Evolutionary conservation across 225 moss, liverwort and hornwort species (phyloP).

Genomic region (Lunularia cruciata): DNA sequence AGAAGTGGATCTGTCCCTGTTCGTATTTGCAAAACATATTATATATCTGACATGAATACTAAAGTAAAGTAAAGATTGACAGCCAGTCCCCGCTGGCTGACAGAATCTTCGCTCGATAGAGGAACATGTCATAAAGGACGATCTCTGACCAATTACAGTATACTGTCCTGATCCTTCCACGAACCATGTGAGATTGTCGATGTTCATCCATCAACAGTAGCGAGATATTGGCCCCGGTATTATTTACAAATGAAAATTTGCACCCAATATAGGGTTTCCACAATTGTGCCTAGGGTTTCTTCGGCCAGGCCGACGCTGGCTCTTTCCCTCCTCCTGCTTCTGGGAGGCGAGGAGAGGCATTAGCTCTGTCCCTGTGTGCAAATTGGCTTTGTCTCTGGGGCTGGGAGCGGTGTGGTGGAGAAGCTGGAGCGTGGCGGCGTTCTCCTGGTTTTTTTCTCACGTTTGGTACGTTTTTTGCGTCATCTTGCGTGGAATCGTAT

Average conservation of each 20-base stretch:
- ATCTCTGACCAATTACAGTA: too few relatives aligned
- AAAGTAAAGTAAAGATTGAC: too few relatives aligned
- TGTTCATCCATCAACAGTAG: too few relatives aligned
- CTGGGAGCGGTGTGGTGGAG: background rate
- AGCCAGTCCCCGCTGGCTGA: too few relatives aligned
- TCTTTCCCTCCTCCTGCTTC: slow-evolving; percentile 6
- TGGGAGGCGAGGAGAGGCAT: background rate
- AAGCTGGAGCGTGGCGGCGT: background rate
- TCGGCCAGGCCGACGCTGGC: slow-evolving; percentile 1
- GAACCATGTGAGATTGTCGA: too few relatives aligned
- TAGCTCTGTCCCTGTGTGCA: background rate
- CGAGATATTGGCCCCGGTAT: too few relatives aligned
- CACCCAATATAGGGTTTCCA: slow-evolving; percentile 5
- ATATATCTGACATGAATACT: too few relatives aligned
- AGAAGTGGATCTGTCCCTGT: too few relatives aligned
- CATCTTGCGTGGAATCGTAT: background rate
- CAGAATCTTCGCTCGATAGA: too few relatives aligned
- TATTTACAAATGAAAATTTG: background rate
- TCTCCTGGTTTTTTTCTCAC: slow-evolving; percentile 6
- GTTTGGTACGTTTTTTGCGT: slow-evolving; percentile 2
- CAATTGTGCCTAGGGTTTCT: slow-evolving; percentile 15
- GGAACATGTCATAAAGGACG: too few relatives aligned
- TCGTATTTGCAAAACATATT: too few relatives aligned
- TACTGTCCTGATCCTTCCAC: too few relatives aligned
- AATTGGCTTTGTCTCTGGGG: background rate